Conservation (phyloP, 2,329 filamentous ascomycete genomes). For the Clonostachys rhizophaga region DNA sequence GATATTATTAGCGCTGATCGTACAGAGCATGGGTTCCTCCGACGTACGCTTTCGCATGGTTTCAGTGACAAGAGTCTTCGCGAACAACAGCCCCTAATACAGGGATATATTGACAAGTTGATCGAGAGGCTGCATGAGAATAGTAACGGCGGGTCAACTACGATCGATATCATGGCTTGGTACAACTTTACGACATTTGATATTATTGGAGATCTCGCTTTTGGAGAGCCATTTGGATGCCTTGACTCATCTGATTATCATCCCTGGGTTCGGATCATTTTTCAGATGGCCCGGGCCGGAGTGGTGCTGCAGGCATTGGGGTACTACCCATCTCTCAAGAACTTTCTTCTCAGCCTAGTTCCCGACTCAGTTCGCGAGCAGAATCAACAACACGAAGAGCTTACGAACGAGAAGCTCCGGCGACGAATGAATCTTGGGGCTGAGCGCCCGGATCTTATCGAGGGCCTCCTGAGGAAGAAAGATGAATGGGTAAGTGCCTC, state of each 20-base stretch:
- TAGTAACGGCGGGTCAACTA: neutral
- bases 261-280: slow-evolving; percentile 5
- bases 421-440: slow-evolving; percentile 6
- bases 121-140: slow-evolving; percentile 7
- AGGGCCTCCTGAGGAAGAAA: slow-evolving; percentile 8
- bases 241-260: slow-evolving; percentile 8
- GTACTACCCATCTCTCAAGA: neutral
- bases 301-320: neutral
- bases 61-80: slow-evolving; percentile 15
- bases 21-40: neutral
- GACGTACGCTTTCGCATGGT: neutral
- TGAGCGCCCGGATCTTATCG: slow-evolving; percentile 9
- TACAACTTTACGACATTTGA: slow-evolving; percentile 9
- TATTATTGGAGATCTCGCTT: slow-evolving; percentile 11
- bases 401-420: slow-evolving; percentile 2
- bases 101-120: slow-evolving; percentile 16
- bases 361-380: slow-evolving; percentile 3
- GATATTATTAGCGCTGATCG: neutral
- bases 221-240: slow-evolving; percentile 11
- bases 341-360: slow-evolving; percentile 4
- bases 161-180: slow-evolving; percentile 11
- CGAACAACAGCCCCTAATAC: slow-evolving; percentile 20
- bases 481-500: slow-evolving; percentile 7
- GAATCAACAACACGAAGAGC: neutral
- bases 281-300: neutral